Evolutionary conservation across 768 basidiomycete genomes (phyloP), one percentile per base, ranked within the genome.

Genomic region (Inosperma sp.): DNA sequence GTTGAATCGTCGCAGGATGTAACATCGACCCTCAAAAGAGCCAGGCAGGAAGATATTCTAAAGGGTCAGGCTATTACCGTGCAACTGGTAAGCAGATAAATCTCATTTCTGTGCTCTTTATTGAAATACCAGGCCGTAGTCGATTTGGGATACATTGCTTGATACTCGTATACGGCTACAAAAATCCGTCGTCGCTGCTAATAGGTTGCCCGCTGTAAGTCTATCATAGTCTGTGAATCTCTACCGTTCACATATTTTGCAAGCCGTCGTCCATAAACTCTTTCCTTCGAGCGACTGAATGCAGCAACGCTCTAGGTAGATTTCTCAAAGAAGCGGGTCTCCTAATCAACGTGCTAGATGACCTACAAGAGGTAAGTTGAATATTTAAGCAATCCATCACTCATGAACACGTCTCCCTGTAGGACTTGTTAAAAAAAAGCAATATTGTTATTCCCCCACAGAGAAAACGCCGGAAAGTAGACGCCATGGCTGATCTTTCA

Each of bases 111-210:
- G 26, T 17, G 36, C 23, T 27, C 13, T 35, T 17, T 41, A 35
- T 23, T 23, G 22, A 34, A 16, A 25, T 22, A 12, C 8, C 37
- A 41, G 25, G 50, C 34, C 22, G 45, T 52, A 97, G 93, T 73
- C 75, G 3, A 67, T 93, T 29, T 96, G 92, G 88, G 92, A 97
- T 65, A 74, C 78, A 4, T 73, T 97, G 30, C 75, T 97, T 23
- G 90, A 96, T 63, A 81, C 88, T n/a, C 82, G 95, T 29, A 98
- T 98, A 64, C 84, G 84, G 21, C 67, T 96, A 36, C 95, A 97
- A 69, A 97, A 93, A 70, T 79, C 84, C 19, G 73, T 83, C 37
- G 60, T 72, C 2, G 72, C 83, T 9, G 75, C 83, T 5, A 88
- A 91, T 60, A 70, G 71, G 42, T 73, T 96, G 5, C 85, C 88